Percentiles rank a stretch among this genome's conserved stretches.
These are phyloP conservation scores for Xylariales sp. DNA, from an alignment of 2,329 filamentous ascomycete species.

Conservation along the genomic window DNA sequence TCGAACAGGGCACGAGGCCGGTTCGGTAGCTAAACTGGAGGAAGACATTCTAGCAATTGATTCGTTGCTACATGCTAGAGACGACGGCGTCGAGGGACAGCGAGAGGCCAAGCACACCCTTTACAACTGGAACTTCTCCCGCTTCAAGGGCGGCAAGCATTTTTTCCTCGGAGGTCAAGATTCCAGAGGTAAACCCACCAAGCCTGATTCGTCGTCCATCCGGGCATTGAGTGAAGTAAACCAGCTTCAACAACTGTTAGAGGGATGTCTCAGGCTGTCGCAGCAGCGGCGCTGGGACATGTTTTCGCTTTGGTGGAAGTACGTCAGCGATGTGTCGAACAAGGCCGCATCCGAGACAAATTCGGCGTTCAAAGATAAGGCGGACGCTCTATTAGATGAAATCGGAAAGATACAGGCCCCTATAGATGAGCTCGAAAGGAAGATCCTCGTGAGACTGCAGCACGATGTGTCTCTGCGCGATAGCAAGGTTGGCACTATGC, in stretches of 20 bases:
- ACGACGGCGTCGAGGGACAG: constrained; percentile 51
- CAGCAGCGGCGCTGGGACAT: constrained; percentile 18
- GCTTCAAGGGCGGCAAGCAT: constrained; percentile 45
- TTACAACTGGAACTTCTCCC: constrained; percentile 49
- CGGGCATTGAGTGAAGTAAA: constrained; percentile 12
- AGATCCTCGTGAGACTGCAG: neutral
- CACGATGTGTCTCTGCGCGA: neutral
- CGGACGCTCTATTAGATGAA: neutral
- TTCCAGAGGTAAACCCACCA: constrained; percentile 3
- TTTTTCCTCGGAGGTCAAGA: constrained; percentile 40
- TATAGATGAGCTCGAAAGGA: neutral
- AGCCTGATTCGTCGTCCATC: constrained; percentile 1
- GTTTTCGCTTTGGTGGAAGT: constrained; percentile 25
- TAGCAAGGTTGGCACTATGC: constrained; percentile 41
- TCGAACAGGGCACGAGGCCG: constrained; percentile 35
- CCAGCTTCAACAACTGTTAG: constrained; percentile 10
- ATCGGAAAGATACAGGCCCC: neutral
- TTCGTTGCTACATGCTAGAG: constrained; percentile 45
- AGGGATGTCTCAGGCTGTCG: neutral
- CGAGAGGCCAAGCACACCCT: constrained; percentile 48
- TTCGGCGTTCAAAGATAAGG: neutral
- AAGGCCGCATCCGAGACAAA: neutral
- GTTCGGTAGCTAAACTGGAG: constrained; percentile 41
- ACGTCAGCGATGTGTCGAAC: constrained; percentile 12
- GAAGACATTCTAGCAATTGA: constrained; percentile 47